Evolutionary conservation across 805 yeast genomes (phyloP), one percentile per base, ranked within the genome.

Genomic region (Cyberlindnera euphorbiae): DNA sequence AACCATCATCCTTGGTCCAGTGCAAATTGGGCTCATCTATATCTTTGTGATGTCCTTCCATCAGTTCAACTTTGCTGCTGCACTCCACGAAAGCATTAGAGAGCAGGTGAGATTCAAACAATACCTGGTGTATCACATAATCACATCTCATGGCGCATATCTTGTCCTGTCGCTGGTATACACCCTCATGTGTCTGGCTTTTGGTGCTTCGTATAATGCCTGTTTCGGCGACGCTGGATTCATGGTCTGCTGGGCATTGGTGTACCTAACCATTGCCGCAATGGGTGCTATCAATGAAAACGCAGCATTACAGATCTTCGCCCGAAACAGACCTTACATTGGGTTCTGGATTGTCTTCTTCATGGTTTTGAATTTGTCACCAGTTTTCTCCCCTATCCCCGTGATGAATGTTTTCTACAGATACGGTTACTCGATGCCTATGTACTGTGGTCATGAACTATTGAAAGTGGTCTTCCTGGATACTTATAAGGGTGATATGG

Each of bases 271-370:
- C 8, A 78, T 82, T 80, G 55, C 75, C 39, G 81, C 85, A 0
- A 75, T 81, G 21, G 90, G 89, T 38, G 69, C 77, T 18, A 73
- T 77, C 19, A 78, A 76, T 49, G 88, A 82, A 56, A 72, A 76
- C 37, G 60, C 68, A 41, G 77, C 77, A 1, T 54, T 75, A 50
- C 26, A 76, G 11, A 52, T 68, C 10, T 61, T 79, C 34, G 60
- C 77, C 10, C 30, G 63, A 7, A 64, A 66, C 39, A 84, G 84
- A 2, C 85, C 87, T n/a, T 35, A 68, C 28, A 50, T 79, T 39
- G 88, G 88, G 1, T 75, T 79, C 53, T 79, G 85, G 84, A 53
- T 81, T 43, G 62, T 80, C 35, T 71, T 74, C 49, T 79, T 82
- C 71, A 82, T 81, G 42, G 67, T 78, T 36, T 32, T 61, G 15